Percentiles rank a stretch among this genome's conserved stretches.
These are phyloP conservation scores for Ophiocordyceps camponoti-floridani DNA, from an alignment of 2,329 filamentous ascomycete genomes.

Conservation along the genomic window DNA sequence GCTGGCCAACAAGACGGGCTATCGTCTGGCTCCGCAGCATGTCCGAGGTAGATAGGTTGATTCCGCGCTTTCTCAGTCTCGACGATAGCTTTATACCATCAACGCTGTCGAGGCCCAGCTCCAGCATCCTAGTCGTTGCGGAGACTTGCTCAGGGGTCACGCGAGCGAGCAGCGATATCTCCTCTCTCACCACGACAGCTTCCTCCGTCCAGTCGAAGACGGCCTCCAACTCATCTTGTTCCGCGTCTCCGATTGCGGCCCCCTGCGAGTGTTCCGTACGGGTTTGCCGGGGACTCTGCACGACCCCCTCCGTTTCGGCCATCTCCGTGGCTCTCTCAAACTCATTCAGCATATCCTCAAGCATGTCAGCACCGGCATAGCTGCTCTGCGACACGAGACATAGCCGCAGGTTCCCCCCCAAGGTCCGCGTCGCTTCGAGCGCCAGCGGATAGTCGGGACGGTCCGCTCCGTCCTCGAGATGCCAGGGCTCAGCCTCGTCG, in stretches of 20 bases:
- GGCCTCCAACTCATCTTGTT: background rate
- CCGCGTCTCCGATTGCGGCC: background rate
- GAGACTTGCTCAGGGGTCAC: constrained; percentile 31
- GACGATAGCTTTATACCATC: constrained; percentile 75
- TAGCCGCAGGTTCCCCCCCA: constrained; percentile 28
- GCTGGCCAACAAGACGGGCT: constrained; percentile 27
- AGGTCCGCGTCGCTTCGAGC: constrained; percentile 47
- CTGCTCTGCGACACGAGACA: constrained; percentile 39
- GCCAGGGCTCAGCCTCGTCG: constrained; percentile 31
- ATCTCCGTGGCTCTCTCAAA: constrained; percentile 12
- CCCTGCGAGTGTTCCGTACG: background rate
- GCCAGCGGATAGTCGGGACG: constrained; percentile 58
- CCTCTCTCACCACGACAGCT: constrained; percentile 34
- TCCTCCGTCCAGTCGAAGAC: constrained; percentile 41
- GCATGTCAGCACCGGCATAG: constrained; percentile 11
- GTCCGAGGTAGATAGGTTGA: constrained; percentile 51
- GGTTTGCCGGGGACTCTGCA: background rate
- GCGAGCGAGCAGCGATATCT: constrained; percentile 45
- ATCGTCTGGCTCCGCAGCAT: constrained; percentile 61
- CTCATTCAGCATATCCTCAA: constrained; percentile 20
- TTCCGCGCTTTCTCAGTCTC: constrained; percentile 40
- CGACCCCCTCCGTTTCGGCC: constrained; percentile 2
- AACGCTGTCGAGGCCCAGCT: constrained; percentile 81
- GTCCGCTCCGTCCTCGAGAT: constrained; percentile 24
- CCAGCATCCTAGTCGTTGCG: constrained; percentile 49